Conservation (phyloP, 2,329 filamentous ascomycete species). For the Xylaria sp. region DNA sequence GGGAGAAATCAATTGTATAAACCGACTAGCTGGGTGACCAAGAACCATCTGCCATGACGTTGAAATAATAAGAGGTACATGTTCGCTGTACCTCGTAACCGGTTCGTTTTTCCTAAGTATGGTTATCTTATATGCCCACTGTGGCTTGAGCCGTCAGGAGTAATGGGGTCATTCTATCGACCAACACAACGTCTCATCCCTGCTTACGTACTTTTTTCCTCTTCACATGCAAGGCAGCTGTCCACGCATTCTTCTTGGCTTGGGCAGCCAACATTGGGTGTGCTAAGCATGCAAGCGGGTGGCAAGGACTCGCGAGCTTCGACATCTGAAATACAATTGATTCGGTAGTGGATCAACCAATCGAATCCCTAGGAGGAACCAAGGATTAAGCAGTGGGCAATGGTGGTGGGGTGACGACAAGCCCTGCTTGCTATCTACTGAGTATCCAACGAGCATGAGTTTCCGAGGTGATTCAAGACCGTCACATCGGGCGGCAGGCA, state of each 20-base stretch:
- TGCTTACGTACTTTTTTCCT: conserved; percentile 20
- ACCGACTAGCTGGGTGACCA: conserved; percentile 6
- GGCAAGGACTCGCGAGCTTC: conserved; percentile 23
- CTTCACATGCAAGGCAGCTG: conserved; percentile 6
- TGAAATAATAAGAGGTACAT: conserved; percentile 24
- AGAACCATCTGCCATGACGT: conserved; percentile 26
- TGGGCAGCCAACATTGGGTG: conserved; percentile 14
- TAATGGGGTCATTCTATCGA: conserved; percentile 14
- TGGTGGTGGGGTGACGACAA: neutral
- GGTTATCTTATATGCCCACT: conserved; percentile 10
- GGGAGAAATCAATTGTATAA: neutral
- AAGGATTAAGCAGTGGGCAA: neutral
- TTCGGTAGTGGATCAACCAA: conserved; percentile 13
- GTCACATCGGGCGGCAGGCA: neutral
- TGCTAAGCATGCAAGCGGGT: conserved; percentile 28
- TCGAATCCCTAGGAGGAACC: neutral
- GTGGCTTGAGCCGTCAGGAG: conserved; percentile 21
- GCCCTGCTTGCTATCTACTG: neutral
- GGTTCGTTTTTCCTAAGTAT: conserved; percentile 14
- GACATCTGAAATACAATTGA: neutral
- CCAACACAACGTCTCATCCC: conserved; percentile 21
- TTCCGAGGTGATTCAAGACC: neutral
- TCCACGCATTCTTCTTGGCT: conserved; percentile 2
- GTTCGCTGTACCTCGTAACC: conserved; percentile 23
- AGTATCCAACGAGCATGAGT: conserved; percentile 1